Evolutionary conservation across 768 basidiomycete genomes (phyloP), one percentile per base, ranked within the genome.

Genomic region (Favolaschia claudopus): DNA sequence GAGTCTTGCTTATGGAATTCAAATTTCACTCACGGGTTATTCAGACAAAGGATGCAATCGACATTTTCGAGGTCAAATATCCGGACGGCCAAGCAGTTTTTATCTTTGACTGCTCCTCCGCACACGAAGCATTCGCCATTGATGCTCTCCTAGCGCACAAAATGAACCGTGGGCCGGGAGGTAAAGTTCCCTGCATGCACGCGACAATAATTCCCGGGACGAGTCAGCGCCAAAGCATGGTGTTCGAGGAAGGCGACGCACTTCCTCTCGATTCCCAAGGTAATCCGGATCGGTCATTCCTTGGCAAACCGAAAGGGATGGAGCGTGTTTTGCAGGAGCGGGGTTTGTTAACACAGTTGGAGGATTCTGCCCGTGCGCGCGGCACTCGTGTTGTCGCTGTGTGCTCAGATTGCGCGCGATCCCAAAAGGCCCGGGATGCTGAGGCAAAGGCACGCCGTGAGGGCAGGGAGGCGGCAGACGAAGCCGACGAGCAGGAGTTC

Each of bases 21-120:
- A n/a, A 43, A 17, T 7, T 38, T 7, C 33, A 43, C 17, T 27
- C 22, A 53, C 22, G 14, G 22, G 39, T 43, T 45, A 44, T 36
- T 45, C 50, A 62, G 60, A 38, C 31, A 13, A 24, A 34, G 28
- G 3, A 42, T 19, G 53, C 64, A 17, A 61, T 71, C 34, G 39
- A 53, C 31, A 53, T 53, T 42, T 53, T 69, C 44, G 58, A 73
- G 42, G 20, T 25, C 8, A 62, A 68, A 38, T 66, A 66, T 43
- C 69, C 64, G 9, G 52, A 60, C 27, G 61, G 54, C 2, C 17
- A 63, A 5, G 62, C 47, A 1, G 52, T 69, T 24, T 72, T 63
- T 15, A 43, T 67, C 27, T 73, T 73, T 42, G 67, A 73, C 44
- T 67, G 67, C 46, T 73, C 67, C 2, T 72, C 60, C 0, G 65